Evolutionary conservation across 305 asterid species (phyloP), one percentile per base, ranked within the genome.

Genomic region (Fraxinus sp.): DNA sequence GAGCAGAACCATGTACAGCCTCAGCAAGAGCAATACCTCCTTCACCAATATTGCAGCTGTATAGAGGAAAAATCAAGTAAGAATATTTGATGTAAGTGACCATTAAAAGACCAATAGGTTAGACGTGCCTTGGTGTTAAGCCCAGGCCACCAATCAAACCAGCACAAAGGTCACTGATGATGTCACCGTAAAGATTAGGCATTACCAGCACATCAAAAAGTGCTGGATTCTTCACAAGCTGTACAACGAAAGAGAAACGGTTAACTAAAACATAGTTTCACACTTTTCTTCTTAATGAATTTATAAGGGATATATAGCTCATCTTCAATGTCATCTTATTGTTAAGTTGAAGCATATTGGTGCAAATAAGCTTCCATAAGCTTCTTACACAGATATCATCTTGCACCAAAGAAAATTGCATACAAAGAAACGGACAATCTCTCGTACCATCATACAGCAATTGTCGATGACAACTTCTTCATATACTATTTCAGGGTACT

Each of bases 1-100:
- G 99, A 83, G 99, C 99, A 85, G 99, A 95, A 87, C 99, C 99
- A 86, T 96, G 99, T 26, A 96, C 99, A 70, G 98, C 99, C 92
- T 96, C 99, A 77, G 99, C 99, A 85, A 96, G 99, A 85, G 98
- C 98, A 78, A 96, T 89, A 35, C 98, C 99, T 84, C 97, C 98
- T 92, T 94, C 98, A n/a, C 99, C 99, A 87, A 96, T 96, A 86
- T 96, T 96, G 90, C 90, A 86, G 85, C 99, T 95, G 89, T 33
- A 78, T 2, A 72, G 44, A 11, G 80, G 37, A 83, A 78, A 80
- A 75, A 79, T 77, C 33, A 77, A 44, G 75, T 79, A 30, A 80
- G 74, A 73, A 30, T 41, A 78, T 11, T 83, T 66, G 26, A 18
- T 62, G 32, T 22, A 77, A 83, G 72, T 79, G 64, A 35, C 78